Percentiles rank a stretch among this genome's conserved stretches.
phyloP scores from a whole-genome alignment of 2,329 filamentous ascomycete species.

The Zymoseptoria crescenta region DNA sequence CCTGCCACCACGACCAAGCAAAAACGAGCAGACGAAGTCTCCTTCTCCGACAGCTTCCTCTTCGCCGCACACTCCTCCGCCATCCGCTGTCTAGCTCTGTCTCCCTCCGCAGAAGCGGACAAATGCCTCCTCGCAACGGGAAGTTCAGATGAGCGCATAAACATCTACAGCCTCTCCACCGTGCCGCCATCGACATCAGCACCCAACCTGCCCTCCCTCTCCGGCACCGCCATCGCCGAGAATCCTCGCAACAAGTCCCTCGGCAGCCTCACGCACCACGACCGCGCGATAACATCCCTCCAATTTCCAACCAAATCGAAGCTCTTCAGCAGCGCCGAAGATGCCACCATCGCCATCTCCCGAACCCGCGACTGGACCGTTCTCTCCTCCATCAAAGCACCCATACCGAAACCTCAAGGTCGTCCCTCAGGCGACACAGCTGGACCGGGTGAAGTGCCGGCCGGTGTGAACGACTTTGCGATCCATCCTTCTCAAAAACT shows the following conservation, averaged over 20 bases:
- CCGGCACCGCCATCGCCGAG: constrained; percentile 67
- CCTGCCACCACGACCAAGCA: neutral
- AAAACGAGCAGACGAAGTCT: constrained; percentile 33
- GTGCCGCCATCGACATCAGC: constrained; percentile 48
- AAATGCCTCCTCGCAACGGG: constrained; percentile 87
- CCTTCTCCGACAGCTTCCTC: constrained; percentile 87
- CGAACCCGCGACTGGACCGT: constrained; percentile 83
- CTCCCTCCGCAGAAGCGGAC: constrained; percentile 54
- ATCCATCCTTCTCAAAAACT: constrained; percentile 95
- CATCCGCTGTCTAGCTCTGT: constrained; percentile 81
- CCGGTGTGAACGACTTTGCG: constrained; percentile 90
- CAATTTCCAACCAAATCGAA: constrained; percentile 80
- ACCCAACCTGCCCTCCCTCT: constrained; percentile 51
- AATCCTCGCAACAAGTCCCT: constrained; percentile 83
- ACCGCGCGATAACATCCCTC: constrained; percentile 70
- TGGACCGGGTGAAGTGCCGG: constrained; percentile 67
- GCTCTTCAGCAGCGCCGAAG: constrained; percentile 78
- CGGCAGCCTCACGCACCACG: constrained; percentile 79
- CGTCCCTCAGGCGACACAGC: constrained; percentile 87
- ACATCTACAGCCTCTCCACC: constrained; percentile 78
- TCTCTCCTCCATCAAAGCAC: constrained; percentile 80
- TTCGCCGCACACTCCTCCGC: constrained; percentile 90
- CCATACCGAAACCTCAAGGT: constrained; percentile 69
- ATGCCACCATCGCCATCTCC: constrained; percentile 83
- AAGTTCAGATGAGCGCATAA: constrained; percentile 87